These are phyloP conservation scores for Forsythia viridissima DNA, from an alignment of 257 asterid genomes.

Conservation along the genomic window DNA sequence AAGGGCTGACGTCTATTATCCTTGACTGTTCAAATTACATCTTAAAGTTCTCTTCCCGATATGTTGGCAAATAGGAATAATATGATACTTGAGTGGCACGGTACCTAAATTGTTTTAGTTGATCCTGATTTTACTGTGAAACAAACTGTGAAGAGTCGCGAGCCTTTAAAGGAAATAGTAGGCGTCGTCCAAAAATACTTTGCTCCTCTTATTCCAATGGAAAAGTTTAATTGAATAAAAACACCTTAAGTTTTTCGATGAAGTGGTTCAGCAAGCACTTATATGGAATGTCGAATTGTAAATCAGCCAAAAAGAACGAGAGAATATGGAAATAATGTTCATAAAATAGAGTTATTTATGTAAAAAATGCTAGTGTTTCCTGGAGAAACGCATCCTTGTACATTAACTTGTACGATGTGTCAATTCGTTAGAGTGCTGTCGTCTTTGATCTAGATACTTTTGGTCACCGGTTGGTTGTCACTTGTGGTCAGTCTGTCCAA, in stretches of 20 bases:
- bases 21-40: neutral
- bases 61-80: neutral
- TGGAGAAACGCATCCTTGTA: neutral
- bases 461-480: neutral
- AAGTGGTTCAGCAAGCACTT: neutral
- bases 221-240: neutral
- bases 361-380: neutral
- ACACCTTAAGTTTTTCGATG: neutral
- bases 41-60: neutral
- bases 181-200: neutral
- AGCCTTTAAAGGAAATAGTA: neutral
- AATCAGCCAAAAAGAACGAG: neutral
- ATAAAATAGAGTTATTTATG: neutral
- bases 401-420: neutral
- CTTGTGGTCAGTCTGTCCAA: neutral
- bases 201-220: neutral
- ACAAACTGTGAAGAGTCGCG: neutral
- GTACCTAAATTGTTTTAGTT: neutral
- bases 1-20: neutral
- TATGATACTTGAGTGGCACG: neutral
- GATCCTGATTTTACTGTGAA: neutral
- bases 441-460: neutral
- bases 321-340: neutral
- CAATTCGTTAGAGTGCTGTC: neutral
- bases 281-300: neutral